Conservation (phyloP, 169 alveolate genomes). For the Babesia caballi region DNA sequence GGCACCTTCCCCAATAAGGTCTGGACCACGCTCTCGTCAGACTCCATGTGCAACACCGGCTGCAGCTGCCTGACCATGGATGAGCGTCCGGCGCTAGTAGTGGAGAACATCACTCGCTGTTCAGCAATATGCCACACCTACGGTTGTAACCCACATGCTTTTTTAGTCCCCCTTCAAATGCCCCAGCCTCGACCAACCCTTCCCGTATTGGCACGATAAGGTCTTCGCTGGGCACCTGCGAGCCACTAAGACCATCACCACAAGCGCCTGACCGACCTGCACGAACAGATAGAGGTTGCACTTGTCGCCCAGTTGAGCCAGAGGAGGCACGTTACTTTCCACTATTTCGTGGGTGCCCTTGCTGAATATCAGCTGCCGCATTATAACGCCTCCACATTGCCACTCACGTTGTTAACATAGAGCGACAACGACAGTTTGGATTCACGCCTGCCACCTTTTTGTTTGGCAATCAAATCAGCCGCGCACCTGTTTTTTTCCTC, state of each 20-base stretch:
- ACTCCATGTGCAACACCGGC: constrained; percentile 72
- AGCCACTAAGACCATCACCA: background rate
- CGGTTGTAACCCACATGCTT: constrained; percentile 34
- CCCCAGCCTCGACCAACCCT: constrained; percentile 17
- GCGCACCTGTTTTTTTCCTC: background rate
- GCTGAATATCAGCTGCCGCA: constrained; percentile 33
- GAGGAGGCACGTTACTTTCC: background rate
- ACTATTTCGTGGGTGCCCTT: constrained; percentile 17
- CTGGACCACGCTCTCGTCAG: constrained; percentile 58
- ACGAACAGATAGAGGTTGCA: constrained; percentile 32
- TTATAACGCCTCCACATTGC: background rate
- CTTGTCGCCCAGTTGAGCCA: constrained; percentile 11
- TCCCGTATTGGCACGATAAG: constrained; percentile 2
- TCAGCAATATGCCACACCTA: background rate
- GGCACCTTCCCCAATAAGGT: constrained; percentile 62
- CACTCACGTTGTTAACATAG: constrained; percentile 39
- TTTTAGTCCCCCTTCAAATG: constrained; percentile 25
- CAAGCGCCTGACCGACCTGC: constrained; percentile 6
- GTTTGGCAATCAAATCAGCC: background rate
- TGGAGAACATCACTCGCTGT: constrained; percentile 72
- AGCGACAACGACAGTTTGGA: constrained; percentile 6
- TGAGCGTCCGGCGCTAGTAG: constrained; percentile 70
- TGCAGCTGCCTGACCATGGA: constrained; percentile 77
- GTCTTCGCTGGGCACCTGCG: constrained; percentile 29
- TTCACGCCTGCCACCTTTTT: background rate